Evolutionary conservation across 2,329 filamentous ascomycete genomes (phyloP).

Genomic region (Colletotrichum sp.): DNA sequence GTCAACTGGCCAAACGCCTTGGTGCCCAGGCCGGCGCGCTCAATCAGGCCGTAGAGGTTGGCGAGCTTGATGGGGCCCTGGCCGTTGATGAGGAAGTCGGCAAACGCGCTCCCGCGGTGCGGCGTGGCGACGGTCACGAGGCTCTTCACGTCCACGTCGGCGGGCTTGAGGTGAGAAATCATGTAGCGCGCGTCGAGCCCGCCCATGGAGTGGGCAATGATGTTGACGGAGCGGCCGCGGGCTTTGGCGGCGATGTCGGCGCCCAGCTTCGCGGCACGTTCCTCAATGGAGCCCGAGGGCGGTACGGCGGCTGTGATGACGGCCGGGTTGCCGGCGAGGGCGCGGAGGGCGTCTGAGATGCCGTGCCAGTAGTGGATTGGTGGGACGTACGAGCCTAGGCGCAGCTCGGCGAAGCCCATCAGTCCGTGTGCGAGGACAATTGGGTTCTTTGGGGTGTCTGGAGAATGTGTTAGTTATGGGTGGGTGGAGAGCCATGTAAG

Average conservation of each 20-base stretch:
- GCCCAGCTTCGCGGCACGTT: slow-evolving; percentile 63
- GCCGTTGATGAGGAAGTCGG: slow-evolving; percentile 57
- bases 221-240: slow-evolving; percentile 68
- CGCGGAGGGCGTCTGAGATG: slow-evolving; percentile 61
- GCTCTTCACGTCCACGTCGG: slow-evolving; percentile 50
- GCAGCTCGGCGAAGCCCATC: slow-evolving; percentile 66
- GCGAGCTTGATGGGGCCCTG: slow-evolving; percentile 54
- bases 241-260: slow-evolving; percentile 55
- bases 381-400: slow-evolving; percentile 55
- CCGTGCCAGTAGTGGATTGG: slow-evolving; percentile 69
- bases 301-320: slow-evolving; percentile 68
- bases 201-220: slow-evolving; percentile 75
- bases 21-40: slow-evolving; percentile 59
- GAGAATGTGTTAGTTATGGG: slow-evolving; percentile 17
- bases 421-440: slow-evolving; percentile 71
- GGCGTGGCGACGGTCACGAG: slow-evolving; percentile 62
- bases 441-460: slow-evolving; percentile 63
- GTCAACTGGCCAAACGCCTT: slow-evolving; percentile 68
- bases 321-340: slow-evolving; percentile 55
- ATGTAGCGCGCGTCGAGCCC: slow-evolving; percentile 70
- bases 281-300: slow-evolving; percentile 64
- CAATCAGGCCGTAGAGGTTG: slow-evolving; percentile 58
- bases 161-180: slow-evolving; percentile 60
- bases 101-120: slow-evolving; percentile 58
- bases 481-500: neutral